phyloP scores from a whole-genome alignment of 176 grass and related monocot genomes.

The Eleusine indica region DNA sequence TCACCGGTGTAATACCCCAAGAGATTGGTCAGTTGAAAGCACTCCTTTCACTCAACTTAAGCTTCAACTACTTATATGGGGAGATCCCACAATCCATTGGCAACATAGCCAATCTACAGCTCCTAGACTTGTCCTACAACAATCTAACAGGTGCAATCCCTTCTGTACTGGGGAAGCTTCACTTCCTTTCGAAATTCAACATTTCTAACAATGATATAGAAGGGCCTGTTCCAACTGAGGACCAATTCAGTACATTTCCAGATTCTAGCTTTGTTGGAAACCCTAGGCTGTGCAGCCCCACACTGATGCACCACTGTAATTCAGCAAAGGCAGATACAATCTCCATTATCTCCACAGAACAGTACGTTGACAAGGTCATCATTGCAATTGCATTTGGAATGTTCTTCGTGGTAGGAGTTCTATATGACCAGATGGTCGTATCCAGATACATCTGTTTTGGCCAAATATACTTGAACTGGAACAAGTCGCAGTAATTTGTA shows the following conservation, averaged over 20 bases:
- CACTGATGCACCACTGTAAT: slow-evolving; percentile 10
- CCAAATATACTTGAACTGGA: not conserved
- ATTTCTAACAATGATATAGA: slow-evolving; percentile 49
- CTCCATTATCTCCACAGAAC: not conserved
- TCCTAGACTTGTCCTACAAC: slow-evolving; percentile 41
- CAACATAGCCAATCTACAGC: slow-evolving; percentile 33
- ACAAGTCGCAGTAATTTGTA: not conserved
- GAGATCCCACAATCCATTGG: slow-evolving; percentile 31
- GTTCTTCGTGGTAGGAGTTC: slow-evolving; percentile 32
- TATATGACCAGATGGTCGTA: slow-evolving; percentile 38
- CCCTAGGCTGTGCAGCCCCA: slow-evolving; percentile 31
- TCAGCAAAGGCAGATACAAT: not conserved
- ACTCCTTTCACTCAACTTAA: slow-evolving; percentile 44
- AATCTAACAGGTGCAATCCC: slow-evolving; percentile 42
- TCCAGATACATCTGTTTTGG: slow-evolving; percentile 13
- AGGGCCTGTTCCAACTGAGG: slow-evolving; percentile 42
- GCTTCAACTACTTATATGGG: slow-evolving; percentile 42
- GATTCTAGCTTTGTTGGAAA: slow-evolving; percentile 41
- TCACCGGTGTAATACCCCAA: slow-evolving; percentile 30
- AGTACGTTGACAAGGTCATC: slow-evolving; percentile 12
- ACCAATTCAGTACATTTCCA: slow-evolving; percentile 45
- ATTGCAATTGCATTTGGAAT: slow-evolving; percentile 21
- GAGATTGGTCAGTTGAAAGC: slow-evolving; percentile 39
- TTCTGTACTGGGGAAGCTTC: not conserved
- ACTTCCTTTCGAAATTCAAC: slow-evolving; percentile 51